Evolutionary conservation across 2,329 filamentous ascomycete species (phyloP).

Genomic region (Trichoderma sp.): DNA sequence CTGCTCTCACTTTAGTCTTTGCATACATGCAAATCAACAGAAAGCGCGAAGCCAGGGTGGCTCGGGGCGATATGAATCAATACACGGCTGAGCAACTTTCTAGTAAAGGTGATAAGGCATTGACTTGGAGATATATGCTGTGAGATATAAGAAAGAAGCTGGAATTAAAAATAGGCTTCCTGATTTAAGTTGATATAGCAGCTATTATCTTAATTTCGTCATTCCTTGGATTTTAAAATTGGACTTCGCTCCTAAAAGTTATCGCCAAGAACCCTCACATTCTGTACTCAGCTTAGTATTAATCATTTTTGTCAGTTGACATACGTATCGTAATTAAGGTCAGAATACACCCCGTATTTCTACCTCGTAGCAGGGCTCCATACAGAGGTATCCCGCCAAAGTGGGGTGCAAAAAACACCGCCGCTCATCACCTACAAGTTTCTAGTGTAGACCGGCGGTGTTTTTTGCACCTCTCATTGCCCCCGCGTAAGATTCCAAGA

Average conservation of each 20-base stretch:
- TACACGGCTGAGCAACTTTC: neutral
- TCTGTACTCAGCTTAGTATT: neutral
- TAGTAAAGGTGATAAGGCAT: neutral
- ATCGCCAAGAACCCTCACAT: neutral
- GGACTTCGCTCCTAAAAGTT: neutral
- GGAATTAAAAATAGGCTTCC: neutral
- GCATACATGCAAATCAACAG: neutral
- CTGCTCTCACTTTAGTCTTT: conserved; percentile 43
- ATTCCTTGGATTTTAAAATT: neutral
- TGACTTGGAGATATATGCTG: neutral
- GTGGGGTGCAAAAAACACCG: too few relatives aligned
- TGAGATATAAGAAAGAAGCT: neutral
- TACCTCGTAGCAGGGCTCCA: neutral
- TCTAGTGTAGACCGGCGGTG: too few relatives aligned
- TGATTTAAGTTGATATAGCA: neutral
- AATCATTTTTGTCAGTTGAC: neutral
- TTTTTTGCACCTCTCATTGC: too few relatives aligned
- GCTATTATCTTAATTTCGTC: neutral
- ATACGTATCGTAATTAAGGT: neutral
- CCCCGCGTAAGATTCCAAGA: too few relatives aligned
- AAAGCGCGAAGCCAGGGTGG: neutral
- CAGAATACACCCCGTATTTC: neutral
- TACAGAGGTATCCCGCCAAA: neutral
- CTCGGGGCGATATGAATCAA: neutral
- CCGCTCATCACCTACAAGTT: too few relatives aligned